Conservation (phyloP, 2,329 filamentous ascomycete species). For the Verticillium zaregamsianum region DNA sequence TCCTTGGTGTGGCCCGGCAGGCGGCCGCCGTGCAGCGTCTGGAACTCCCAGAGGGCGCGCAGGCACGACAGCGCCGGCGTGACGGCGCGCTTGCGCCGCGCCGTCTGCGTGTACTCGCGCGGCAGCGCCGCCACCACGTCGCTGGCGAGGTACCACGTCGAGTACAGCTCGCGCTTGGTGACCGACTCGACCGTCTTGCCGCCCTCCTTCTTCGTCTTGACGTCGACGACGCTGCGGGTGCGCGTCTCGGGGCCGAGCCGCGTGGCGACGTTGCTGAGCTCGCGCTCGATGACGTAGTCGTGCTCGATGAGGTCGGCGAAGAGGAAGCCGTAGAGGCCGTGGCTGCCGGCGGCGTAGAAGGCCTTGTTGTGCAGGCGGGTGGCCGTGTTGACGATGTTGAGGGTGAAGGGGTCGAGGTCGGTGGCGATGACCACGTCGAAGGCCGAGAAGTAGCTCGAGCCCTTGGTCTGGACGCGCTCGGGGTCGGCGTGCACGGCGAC, state of each 20-base stretch:
- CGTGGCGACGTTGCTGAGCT: constrained; percentile 70
- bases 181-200: constrained; percentile 77
- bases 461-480: constrained; percentile 62
- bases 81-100: constrained; percentile 69
- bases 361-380: constrained; percentile 73
- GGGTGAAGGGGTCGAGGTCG: constrained; percentile 71
- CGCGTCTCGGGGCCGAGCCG: constrained; percentile 62
- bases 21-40: constrained; percentile 50
- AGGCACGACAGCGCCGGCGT: constrained; percentile 81
- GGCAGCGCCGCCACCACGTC: constrained; percentile 65
- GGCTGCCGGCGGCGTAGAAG: constrained; percentile 84
- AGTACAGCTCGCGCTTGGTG: constrained; percentile 87
- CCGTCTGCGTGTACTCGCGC: constrained; percentile 60
- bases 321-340: constrained; percentile 91
- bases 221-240: constrained; percentile 70
- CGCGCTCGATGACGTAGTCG: constrained; percentile 82
- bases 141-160: constrained; percentile 78
- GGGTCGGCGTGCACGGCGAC: constrained; percentile 72
- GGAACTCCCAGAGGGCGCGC: constrained; percentile 86
- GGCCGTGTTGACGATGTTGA: constrained; percentile 79
- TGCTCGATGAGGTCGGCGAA: constrained; percentile 92
- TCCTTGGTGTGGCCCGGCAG: constrained; percentile 52
- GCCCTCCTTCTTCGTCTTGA: constrained; percentile 66
- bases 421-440: constrained; percentile 90
- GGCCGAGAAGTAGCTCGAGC: constrained; percentile 67